These are phyloP conservation scores for Fusarium neocosmosporiellum DNA, from an alignment of 2,329 filamentous ascomycete species.

Conservation along the genomic window DNA sequence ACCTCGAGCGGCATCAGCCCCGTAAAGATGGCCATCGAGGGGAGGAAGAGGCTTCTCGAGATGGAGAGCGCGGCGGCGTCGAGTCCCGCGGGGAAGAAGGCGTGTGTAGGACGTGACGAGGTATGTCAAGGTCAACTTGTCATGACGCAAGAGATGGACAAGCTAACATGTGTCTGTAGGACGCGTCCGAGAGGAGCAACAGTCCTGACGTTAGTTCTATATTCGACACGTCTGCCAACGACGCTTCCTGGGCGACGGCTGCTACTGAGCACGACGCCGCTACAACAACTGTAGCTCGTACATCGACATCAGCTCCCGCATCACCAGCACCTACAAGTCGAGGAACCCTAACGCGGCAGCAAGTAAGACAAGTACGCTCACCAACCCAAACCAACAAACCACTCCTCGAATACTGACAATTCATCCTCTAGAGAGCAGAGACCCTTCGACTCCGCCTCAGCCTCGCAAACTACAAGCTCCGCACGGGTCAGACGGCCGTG, in stretches of 20 bases:
- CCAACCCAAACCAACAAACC: background rate
- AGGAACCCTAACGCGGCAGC: slow-evolving; percentile 60
- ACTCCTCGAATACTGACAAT: slow-evolving; percentile 16
- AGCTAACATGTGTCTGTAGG: slow-evolving; percentile 11
- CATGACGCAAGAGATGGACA: background rate
- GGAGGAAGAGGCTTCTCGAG: slow-evolving; percentile 44
- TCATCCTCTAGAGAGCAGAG: slow-evolving; percentile 66
- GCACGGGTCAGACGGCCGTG: slow-evolving; percentile 75
- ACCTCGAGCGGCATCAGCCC: slow-evolving; percentile 34
- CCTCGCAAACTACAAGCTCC: slow-evolving; percentile 80
- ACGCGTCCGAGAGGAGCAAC: slow-evolving; percentile 46
- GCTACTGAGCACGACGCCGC: slow-evolving; percentile 61
- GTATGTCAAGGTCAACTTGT: too few species aligned
- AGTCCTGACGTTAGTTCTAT: slow-evolving; percentile 60
- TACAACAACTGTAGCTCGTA: slow-evolving; percentile 8
- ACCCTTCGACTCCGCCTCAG: slow-evolving; percentile 75
- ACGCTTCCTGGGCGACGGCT: slow-evolving; percentile 61
- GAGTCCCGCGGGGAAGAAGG: slow-evolving; percentile 47
- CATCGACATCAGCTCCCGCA: slow-evolving; percentile 9
- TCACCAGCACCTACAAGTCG: slow-evolving; percentile 20
- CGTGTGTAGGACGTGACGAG: slow-evolving; percentile 48
- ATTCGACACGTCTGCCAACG: slow-evolving; percentile 60
- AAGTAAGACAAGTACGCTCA: slow-evolving; percentile 62
- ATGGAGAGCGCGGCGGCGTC: slow-evolving; percentile 25
- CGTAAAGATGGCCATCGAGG: slow-evolving; percentile 40